A percentile compares a stretch with the other conserved stretches of the same genome.
These are phyloP conservation scores for Suillus luteus DNA, from an alignment of 768 basidiomycete species.

Conservation along the genomic window DNA sequence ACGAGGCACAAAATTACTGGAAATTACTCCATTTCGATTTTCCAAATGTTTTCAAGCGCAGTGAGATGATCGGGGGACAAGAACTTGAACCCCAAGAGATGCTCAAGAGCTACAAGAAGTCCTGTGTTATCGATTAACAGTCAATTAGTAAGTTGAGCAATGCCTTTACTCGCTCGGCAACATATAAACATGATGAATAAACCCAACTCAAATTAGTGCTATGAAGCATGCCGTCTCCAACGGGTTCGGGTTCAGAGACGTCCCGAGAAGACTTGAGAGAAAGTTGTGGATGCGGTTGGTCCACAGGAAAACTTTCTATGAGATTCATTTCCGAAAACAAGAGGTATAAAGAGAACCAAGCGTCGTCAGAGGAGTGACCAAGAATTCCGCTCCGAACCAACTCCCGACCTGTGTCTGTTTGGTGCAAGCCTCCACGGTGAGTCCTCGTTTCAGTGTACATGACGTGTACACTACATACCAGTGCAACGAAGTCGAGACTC, in stretches of 20 bases:
- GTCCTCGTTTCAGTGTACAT: conserved; percentile 6
- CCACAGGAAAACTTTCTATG: conserved; percentile 30
- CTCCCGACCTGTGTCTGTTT: not conserved
- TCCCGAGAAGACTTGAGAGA: conserved; percentile 30
- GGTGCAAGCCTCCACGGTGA: conserved; percentile 1
- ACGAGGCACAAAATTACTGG: conserved; percentile 23
- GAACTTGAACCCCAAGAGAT: conserved; percentile 25
- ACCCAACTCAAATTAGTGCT: conserved; percentile 25
- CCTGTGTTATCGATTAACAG: conserved; percentile 21
- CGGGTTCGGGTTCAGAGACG: conserved; percentile 35
- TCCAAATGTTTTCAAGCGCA: conserved; percentile 9
- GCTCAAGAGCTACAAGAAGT: conserved; percentile 12
- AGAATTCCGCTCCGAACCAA: conserved; percentile 3
- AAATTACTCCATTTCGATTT: conserved; percentile 19
- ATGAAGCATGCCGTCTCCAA: conserved; percentile 27
- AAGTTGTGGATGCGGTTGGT: conserved; percentile 17
- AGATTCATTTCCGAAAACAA: conserved; percentile 36
- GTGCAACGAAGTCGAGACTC: not conserved
- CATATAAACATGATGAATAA: conserved; percentile 18
- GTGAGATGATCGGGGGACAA: conserved; percentile 22
- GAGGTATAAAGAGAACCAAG: conserved; percentile 7
- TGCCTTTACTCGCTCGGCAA: conserved; percentile 27
- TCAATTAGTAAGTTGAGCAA: conserved; percentile 35
- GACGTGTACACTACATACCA: not conserved
- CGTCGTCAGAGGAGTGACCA: conserved; percentile 6